Conservation (phyloP, 805 yeast species). For the Yarrowia deformans region DNA sequence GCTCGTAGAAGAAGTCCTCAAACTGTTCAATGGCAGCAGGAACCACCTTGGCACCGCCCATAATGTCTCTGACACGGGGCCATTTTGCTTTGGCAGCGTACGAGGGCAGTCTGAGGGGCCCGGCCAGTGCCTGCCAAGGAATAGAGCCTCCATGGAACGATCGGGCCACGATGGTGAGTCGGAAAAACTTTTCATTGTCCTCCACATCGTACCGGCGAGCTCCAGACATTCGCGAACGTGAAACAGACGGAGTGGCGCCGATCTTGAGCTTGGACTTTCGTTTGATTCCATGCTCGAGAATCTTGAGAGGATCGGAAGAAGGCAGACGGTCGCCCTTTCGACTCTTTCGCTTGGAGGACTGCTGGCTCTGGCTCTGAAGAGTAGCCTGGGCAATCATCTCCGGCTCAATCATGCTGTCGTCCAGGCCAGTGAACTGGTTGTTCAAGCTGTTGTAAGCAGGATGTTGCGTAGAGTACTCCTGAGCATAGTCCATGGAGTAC, state of each 20-base stretch:
- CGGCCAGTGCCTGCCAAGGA: conserved; percentile 40
- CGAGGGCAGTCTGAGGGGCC: conserved; percentile 49
- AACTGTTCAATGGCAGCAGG: conserved; percentile 63
- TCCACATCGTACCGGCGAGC: conserved; percentile 36
- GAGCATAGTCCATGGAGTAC: conserved; percentile 37
- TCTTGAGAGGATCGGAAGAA: neutral
- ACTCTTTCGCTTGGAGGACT: neutral
- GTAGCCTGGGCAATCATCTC: conserved; percentile 30
- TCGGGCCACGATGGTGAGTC: conserved; percentile 72
- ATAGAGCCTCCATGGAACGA: conserved; percentile 55
- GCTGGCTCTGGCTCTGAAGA: neutral
- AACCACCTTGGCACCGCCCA: conserved; percentile 66
- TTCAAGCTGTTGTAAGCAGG: conserved; percentile 8
- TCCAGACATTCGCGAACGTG: conserved; percentile 29
- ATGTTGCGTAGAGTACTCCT: conserved; percentile 33
- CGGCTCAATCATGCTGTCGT: conserved; percentile 25
- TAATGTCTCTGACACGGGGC: conserved; percentile 68
- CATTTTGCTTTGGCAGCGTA: conserved; percentile 67
- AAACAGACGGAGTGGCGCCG: conserved; percentile 24
- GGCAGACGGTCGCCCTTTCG: neutral
- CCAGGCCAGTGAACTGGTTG: conserved; percentile 32
- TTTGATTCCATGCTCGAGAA: conserved; percentile 8
- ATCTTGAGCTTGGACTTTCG: conserved; percentile 21
- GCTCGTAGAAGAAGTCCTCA: conserved; percentile 67
- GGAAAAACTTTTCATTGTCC: conserved; percentile 62